Base-by-base conservation (phyloP, 257 asterid species). In the Nicotiana tabacum region DNA sequence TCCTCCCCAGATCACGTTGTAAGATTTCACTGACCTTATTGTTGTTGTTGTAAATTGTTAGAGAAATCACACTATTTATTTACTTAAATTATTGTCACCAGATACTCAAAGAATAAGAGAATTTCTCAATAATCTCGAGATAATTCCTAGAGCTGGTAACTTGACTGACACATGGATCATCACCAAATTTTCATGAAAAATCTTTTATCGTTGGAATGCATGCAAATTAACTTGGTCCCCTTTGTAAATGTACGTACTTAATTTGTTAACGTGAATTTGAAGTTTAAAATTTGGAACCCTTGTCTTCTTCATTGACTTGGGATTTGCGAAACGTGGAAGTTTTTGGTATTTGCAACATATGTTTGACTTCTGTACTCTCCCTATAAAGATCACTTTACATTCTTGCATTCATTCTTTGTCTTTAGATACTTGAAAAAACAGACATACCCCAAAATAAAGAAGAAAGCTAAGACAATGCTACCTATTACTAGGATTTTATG, bases 191-290 rank as follows among this genome's bases (percentile, higher is more conserved):
- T 80, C 74, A 57, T 56, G 21, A 82, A 82, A 80, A 84, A 68
- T 69, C 72, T 51, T 9, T 77, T 81, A 18, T 66, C 86, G 87
- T 84, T 85, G 90, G 90, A 84, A 84, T 90, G 86, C 88, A 91
- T 82, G 87, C 88, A 88, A 83, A 77, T 85, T 85, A 90, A 82
- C 84, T 83, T 83, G 55, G 67, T 66, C 79, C 79, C 79, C 39
- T 72, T 72, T 13, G 61, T 51, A 67, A 27, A 29, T 69, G 89
- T 90, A 82, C 88, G 88, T 89, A 85, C 65, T 84, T 85, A 84
- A 82, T 84, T 85, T 87, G 78, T 78, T 92, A 86, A 84, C 90
- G 90, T 83, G 89, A 80, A 89, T 87, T 79, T 32, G 84, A 92
- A 90, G 88, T 65, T 79, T 83, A 48, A 77, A 17, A 48, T n/a